Evolutionary conservation across 2,329 filamentous ascomycete species (phyloP).

Genomic region (Microsporum canis): DNA sequence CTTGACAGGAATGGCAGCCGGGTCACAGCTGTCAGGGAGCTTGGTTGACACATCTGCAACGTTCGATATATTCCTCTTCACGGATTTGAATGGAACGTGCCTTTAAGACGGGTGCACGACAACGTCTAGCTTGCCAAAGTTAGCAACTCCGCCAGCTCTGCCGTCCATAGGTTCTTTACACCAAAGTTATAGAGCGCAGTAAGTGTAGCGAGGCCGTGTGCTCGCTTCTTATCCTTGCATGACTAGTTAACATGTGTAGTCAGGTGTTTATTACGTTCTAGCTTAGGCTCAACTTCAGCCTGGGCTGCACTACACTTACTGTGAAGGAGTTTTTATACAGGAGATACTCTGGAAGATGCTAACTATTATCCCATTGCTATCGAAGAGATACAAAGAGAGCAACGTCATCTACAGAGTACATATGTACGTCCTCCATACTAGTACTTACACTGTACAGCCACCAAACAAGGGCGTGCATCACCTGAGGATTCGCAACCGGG

Average conservation of each 20-base stretch:
- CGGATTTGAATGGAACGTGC: slow-evolving; percentile 20
- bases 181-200: slow-evolving; percentile 75
- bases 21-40: slow-evolving; percentile 57
- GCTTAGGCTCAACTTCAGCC: too few species aligned
- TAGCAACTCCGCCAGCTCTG: slow-evolving; percentile 69
- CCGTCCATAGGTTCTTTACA: slow-evolving; percentile 81
- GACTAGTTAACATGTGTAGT: too few species aligned
- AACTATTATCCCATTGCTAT: too few species aligned
- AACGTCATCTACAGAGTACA: too few species aligned
- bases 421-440: neutral
- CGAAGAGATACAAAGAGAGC: too few species aligned
- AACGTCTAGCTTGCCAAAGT: slow-evolving; percentile 56
- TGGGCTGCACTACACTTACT: too few species aligned
- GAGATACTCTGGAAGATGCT: too few species aligned
- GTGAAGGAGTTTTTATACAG: too few species aligned
- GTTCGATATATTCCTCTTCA: neutral
- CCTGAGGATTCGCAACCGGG: neutral
- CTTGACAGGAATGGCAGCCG: slow-evolving; percentile 58
- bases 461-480: neutral
- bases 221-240: too few species aligned
- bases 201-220: neutral
- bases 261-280: too few species aligned
- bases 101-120: slow-evolving; percentile 76
- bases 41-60: slow-evolving; percentile 69
- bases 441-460: neutral